A percentile compares a stretch with the other conserved stretches of the same genome.
Evolutionary conservation across 306 rosid species (phyloP).

Genomic region (Benincasa hispida): DNA sequence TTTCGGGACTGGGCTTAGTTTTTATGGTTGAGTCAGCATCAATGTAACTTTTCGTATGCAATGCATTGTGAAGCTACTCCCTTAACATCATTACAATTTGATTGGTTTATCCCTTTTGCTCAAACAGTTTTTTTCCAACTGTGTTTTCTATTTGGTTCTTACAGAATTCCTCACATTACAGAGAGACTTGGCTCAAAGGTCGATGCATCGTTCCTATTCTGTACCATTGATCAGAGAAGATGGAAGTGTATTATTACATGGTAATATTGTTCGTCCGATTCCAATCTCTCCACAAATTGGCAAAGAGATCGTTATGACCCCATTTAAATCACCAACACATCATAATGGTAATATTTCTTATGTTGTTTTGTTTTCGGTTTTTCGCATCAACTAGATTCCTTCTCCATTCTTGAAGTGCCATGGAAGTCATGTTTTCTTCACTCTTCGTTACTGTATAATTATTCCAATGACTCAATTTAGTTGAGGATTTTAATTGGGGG

Average conservation of each 20-base stretch:
- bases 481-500: neutral
- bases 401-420: neutral
- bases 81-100: neutral
- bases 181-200: conserved; percentile 31
- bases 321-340: conserved; percentile 12
- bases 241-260: conserved; percentile 18
- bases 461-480: neutral
- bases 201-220: conserved; percentile 36
- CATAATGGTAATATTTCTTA: conserved; percentile 15
- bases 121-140: conserved; percentile 1
- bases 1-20: neutral
- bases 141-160: conserved; percentile 5
- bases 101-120: neutral
- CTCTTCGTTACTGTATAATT: neutral
- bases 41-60: neutral
- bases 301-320: conserved; percentile 13
- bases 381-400: neutral
- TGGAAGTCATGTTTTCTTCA: neutral
- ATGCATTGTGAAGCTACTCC: neutral
- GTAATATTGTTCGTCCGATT: conserved; percentile 22
- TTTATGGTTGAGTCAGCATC: neutral
- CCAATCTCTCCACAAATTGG: conserved; percentile 25
- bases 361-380: neutral
- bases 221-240: conserved; percentile 29
- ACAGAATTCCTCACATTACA: conserved; percentile 13